phyloP scores from a whole-genome alignment of 2,329 filamentous ascomycete species.

The Calonectria leucothoes region DNA sequence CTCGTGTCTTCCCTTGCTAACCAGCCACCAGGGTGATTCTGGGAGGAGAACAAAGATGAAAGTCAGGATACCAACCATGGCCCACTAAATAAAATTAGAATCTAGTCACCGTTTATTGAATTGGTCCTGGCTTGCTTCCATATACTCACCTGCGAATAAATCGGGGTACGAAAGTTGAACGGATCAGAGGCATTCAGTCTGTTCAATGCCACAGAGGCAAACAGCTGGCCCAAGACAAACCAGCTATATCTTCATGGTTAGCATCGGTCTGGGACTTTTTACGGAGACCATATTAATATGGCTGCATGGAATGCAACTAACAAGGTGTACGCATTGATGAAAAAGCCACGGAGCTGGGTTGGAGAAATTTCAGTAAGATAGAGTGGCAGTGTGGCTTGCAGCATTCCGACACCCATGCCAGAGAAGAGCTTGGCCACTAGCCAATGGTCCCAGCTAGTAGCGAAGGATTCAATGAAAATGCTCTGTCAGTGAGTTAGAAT shows the following conservation, averaged over 20 bases:
- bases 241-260: conserved; percentile 2
- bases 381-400: conserved; percentile 28
- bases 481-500: not conserved
- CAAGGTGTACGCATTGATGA: conserved; percentile 30
- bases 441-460: conserved; percentile 27
- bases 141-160: conserved; percentile 24
- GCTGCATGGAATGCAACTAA: not conserved
- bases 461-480: conserved; percentile 26
- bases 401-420: conserved; percentile 28
- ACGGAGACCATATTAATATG: not conserved
- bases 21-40: conserved; percentile 30
- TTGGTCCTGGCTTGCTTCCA: too few species aligned
- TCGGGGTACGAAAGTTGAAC: conserved; percentile 23
- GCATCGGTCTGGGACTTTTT: rapidly evolving
- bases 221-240: conserved; percentile 28
- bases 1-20: conserved; percentile 19
- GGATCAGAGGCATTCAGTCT: conserved; percentile 22
- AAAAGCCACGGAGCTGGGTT: conserved; percentile 26
- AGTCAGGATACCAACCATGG: conserved; percentile 17
- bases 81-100: conserved; percentile 16
- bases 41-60: conserved; percentile 25
- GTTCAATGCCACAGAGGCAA: conserved; percentile 28
- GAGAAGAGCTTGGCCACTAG: conserved; percentile 29
- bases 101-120: not conserved
- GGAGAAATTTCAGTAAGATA: conserved; percentile 31